Conservation (phyloP, 2,329 filamentous ascomycete species). For the Penicillium sp. region DNA sequence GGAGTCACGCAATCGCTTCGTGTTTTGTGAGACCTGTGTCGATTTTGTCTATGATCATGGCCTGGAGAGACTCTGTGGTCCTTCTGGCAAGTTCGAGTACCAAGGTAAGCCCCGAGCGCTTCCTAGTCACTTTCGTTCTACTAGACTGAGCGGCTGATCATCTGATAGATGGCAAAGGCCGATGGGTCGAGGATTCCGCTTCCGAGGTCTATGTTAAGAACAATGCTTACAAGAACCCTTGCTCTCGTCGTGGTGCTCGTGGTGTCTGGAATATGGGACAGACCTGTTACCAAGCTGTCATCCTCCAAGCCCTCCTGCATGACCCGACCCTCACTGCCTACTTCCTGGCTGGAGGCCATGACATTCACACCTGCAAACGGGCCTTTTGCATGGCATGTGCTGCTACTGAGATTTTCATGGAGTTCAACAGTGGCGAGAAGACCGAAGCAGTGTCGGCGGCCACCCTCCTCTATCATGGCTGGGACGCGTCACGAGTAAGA, state of each 20-base stretch:
- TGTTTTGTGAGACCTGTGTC: conserved; percentile 43
- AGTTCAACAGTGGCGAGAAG: conserved; percentile 62
- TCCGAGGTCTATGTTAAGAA: conserved; percentile 74
- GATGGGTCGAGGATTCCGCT: conserved; percentile 51
- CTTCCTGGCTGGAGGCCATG: conserved; percentile 89
- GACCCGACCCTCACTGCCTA: conserved; percentile 90
- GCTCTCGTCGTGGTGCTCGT: conserved; percentile 81
- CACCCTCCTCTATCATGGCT: conserved; percentile 68
- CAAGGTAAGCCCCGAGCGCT: conserved; percentile 6
- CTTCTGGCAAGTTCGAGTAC: conserved; percentile 17
- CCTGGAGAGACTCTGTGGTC: conserved; percentile 38
- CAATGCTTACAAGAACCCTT: conserved; percentile 79
- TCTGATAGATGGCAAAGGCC: conserved; percentile 33
- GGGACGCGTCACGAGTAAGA: conserved; percentile 52
- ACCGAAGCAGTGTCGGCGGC: conserved; percentile 89
- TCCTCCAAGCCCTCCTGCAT: conserved; percentile 89
- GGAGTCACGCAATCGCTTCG: conserved; percentile 41
- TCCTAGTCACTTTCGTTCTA: not conserved
- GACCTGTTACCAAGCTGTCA: conserved; percentile 97
- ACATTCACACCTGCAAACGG: conserved; percentile 66
- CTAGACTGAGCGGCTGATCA: not conserved
- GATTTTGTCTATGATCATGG: conserved; percentile 47
- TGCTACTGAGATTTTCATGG: conserved; percentile 63
- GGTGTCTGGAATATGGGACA: conserved; percentile 98
- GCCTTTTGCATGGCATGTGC: conserved; percentile 61